Evolutionary conservation across 2,329 filamentous ascomycete genomes (phyloP).

Genomic region (Sporothrix globosa): DNA sequence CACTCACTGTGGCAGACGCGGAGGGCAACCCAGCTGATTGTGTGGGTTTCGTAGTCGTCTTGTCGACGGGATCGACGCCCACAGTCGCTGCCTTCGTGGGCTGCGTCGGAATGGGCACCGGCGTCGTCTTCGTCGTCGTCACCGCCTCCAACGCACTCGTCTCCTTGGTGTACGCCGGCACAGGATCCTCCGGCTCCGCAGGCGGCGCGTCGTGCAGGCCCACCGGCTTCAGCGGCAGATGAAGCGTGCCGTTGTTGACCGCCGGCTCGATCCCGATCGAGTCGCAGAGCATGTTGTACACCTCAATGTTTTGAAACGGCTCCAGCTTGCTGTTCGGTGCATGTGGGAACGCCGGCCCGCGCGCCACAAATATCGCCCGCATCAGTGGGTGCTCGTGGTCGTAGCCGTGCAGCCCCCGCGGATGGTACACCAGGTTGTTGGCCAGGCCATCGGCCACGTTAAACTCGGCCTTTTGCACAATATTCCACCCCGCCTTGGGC

Average conservation of each 20-base stretch:
- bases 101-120: not conserved
- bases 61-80: constrained; percentile 26
- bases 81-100: constrained; percentile 28
- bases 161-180: constrained; percentile 39
- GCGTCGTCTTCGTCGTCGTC: constrained; percentile 34
- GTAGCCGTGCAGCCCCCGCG: constrained; percentile 87
- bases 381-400: constrained; percentile 94
- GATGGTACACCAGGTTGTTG: constrained; percentile 71
- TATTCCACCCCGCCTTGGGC: constrained; percentile 88
- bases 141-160: not conserved
- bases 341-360: constrained; percentile 90
- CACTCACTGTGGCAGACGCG: not conserved
- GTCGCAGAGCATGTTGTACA: constrained; percentile 94
- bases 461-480: constrained; percentile 80
- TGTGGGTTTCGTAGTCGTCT: constrained; percentile 24
- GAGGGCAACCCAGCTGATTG: not conserved
- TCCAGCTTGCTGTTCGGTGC: constrained; percentile 76
- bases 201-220: constrained; percentile 62
- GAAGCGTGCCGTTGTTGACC: constrained; percentile 86
- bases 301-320: constrained; percentile 88
- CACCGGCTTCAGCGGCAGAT: constrained; percentile 67
- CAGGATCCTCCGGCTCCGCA: constrained; percentile 59
- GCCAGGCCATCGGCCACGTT: constrained; percentile 68
- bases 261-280: constrained; percentile 72
- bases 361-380: constrained; percentile 91